These are phyloP conservation scores for Aspergillus jensenii DNA, from an alignment of 2,329 filamentous ascomycete species.

Conservation along the genomic window DNA sequence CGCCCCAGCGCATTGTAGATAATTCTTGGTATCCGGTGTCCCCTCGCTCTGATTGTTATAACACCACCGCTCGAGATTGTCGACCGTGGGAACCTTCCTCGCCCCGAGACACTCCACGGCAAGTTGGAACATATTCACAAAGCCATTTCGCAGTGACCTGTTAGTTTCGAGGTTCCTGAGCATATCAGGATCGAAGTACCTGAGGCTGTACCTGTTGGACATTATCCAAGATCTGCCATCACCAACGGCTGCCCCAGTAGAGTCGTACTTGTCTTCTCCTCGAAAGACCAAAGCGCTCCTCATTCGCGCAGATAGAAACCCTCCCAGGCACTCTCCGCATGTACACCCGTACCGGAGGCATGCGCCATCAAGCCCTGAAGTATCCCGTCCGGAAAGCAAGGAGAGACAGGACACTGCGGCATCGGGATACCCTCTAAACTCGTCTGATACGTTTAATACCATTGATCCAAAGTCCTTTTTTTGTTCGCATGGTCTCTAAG, in stretches of 20 bases:
- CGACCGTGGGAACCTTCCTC: slow-evolving; percentile 22
- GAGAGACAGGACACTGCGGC: slow-evolving; percentile 29
- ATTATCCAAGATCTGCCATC: slow-evolving; percentile 19
- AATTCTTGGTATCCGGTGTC: slow-evolving; percentile 30
- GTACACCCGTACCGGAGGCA: slow-evolving; percentile 39
- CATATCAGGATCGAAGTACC: slow-evolving; percentile 23
- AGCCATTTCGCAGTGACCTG: slow-evolving; percentile 36
- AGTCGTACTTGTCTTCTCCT: slow-evolving; percentile 26
- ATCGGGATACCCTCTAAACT: slow-evolving; percentile 31
- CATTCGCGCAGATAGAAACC: slow-evolving; percentile 42
- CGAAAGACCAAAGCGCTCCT: slow-evolving; percentile 27
- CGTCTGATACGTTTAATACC: slow-evolving; percentile 28
- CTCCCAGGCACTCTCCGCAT: slow-evolving; percentile 37
- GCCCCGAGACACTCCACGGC: slow-evolving; percentile 22
- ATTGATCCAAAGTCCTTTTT: slow-evolving; percentile 11
- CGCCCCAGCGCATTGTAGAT: slow-evolving; percentile 27
- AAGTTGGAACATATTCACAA: slow-evolving; percentile 33
- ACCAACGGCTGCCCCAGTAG: slow-evolving; percentile 17
- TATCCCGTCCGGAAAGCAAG: slow-evolving; percentile 8
- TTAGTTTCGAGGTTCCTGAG: slow-evolving; percentile 32
- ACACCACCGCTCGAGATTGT: slow-evolving; percentile 24
- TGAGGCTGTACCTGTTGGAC: slow-evolving; percentile 16
- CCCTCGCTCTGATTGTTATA: slow-evolving; percentile 24
- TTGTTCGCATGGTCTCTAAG: slow-evolving; percentile 31
- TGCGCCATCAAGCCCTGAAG: slow-evolving; percentile 14